A percentile compares a stretch with the other conserved stretches of the same genome.
Evolutionary conservation across 1,284 basidiomycete genomes (phyloP).

Genomic region (Malassezia arunalokei): DNA sequence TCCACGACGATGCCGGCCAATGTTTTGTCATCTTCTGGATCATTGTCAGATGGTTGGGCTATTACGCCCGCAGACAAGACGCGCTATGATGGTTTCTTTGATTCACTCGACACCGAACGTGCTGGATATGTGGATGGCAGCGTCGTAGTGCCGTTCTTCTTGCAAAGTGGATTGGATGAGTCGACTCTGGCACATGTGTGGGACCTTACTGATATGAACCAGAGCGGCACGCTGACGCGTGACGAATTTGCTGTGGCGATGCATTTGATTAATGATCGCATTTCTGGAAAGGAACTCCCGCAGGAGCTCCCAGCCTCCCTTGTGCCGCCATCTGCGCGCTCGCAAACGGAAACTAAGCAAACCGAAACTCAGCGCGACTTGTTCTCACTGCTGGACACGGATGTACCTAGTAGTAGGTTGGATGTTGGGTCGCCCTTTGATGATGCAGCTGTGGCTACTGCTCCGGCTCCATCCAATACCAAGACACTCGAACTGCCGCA

Average conservation of each 20-base stretch:
- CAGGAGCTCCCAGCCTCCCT: constrained; percentile 59
- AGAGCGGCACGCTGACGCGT: constrained; percentile 71
- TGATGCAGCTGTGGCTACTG: constrained; percentile 25
- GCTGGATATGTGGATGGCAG: constrained; percentile 80
- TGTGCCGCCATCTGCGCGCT: constrained; percentile 67
- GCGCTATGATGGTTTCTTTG: constrained; percentile 68
- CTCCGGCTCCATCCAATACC: constrained; percentile 21
- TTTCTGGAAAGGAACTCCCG: constrained; percentile 69
- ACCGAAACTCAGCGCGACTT: constrained; percentile 47
- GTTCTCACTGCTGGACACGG: constrained; percentile 56
- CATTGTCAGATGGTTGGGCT: constrained; percentile 57
- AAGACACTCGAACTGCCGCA: not conserved
- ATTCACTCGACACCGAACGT: constrained; percentile 63
- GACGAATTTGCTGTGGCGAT: constrained; percentile 95
- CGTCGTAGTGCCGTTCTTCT: constrained; percentile 87
- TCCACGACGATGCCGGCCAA: not conserved
- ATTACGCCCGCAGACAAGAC: constrained; percentile 72
- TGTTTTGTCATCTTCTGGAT: not conserved
- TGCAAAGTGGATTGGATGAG: constrained; percentile 76
- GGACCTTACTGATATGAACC: constrained; percentile 86
- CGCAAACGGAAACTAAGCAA: constrained; percentile 25
- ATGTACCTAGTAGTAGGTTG: constrained; percentile 39
- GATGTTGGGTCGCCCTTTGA: constrained; percentile 19
- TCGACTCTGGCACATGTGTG: constrained; percentile 78
- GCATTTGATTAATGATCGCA: constrained; percentile 78